phyloP scores from a whole-genome alignment of 1,284 basidiomycete species.

The Ganoderma boninense region DNA sequence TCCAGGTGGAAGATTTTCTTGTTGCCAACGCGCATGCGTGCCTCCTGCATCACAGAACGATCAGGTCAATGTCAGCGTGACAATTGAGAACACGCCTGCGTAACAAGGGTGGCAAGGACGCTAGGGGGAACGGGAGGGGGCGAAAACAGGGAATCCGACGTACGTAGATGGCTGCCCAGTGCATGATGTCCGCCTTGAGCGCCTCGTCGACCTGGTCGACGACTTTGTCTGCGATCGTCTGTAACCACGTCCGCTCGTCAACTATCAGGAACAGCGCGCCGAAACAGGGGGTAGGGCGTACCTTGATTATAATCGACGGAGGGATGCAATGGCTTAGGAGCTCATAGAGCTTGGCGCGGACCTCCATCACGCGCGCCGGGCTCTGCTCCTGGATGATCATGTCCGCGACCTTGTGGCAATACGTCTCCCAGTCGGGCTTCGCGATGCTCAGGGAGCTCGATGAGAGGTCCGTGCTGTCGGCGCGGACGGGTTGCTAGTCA shows the following conservation, averaged over 20 bases:
- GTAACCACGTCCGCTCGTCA: slow-evolving; percentile 14
- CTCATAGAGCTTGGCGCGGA: slow-evolving; percentile 94
- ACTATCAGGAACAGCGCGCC: background rate
- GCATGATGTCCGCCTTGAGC: slow-evolving; percentile 90
- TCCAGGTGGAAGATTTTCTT: slow-evolving; percentile 98
- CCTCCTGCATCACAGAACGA: slow-evolving; percentile 65
- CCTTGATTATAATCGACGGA: slow-evolving; percentile 91
- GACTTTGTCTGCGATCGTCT: slow-evolving; percentile 91
- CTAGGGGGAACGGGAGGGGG: background rate
- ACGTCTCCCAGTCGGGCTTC: slow-evolving; percentile 99
- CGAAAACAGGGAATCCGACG: slow-evolving; percentile 39
- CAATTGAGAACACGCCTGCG: background rate
- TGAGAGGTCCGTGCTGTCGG: slow-evolving; percentile 66
- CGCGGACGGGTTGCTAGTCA: background rate
- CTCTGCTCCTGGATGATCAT: slow-evolving; percentile 93
- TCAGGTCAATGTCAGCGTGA: background rate
- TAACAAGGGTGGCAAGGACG: background rate
- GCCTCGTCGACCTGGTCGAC: slow-evolving; percentile 89
- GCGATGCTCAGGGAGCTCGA: slow-evolving; percentile 81
- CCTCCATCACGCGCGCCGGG: slow-evolving; percentile 91
- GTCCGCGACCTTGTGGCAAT: slow-evolving; percentile 94
- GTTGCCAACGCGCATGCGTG: slow-evolving; percentile 87
- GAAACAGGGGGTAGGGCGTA: slow-evolving; percentile 44
- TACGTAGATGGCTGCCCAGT: slow-evolving; percentile 97
- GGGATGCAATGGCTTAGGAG: slow-evolving; percentile 98